Evolutionary conservation across 2,329 filamentous ascomycete species (phyloP).

Genomic region (Polytolypa hystricis): DNA sequence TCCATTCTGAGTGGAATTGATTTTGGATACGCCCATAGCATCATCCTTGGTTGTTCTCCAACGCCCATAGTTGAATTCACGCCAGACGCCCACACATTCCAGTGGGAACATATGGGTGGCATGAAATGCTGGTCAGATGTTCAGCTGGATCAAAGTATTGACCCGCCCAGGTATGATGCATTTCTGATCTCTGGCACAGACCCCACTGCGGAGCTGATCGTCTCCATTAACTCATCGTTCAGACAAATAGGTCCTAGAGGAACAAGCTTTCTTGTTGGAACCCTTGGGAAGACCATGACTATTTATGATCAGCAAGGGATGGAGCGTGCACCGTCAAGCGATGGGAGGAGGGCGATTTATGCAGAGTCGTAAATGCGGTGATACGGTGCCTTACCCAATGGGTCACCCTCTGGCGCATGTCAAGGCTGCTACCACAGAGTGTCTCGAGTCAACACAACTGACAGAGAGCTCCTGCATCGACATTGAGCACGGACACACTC

Average conservation of each 20-base stretch:
- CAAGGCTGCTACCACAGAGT: too few species aligned
- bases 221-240: conserved; percentile 9
- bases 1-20: conserved; percentile 13
- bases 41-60: conserved; percentile 13
- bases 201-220: conserved; percentile 12
- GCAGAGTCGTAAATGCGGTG: too few species aligned
- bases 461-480: too few species aligned
- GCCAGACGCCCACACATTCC: conserved; percentile 13
- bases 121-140: conserved; percentile 12
- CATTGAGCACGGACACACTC: too few species aligned
- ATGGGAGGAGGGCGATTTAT: too few species aligned
- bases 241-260: conserved; percentile 11
- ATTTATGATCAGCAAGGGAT: too few species aligned
- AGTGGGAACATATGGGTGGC: conserved; percentile 19
- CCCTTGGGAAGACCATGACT: too few species aligned
- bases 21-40: conserved; percentile 7
- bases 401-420: too few species aligned
- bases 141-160: conserved; percentile 6
- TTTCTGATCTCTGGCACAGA: conserved; percentile 14
- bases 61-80: conserved; percentile 11
- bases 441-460: too few species aligned
- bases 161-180: conserved; percentile 15
- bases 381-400: too few species aligned
- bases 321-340: too few species aligned
- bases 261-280: too few species aligned